These are phyloP conservation scores for Dothistroma septosporum DNA, from an alignment of 2,329 filamentous ascomycete genomes.

Conservation along the genomic window DNA sequence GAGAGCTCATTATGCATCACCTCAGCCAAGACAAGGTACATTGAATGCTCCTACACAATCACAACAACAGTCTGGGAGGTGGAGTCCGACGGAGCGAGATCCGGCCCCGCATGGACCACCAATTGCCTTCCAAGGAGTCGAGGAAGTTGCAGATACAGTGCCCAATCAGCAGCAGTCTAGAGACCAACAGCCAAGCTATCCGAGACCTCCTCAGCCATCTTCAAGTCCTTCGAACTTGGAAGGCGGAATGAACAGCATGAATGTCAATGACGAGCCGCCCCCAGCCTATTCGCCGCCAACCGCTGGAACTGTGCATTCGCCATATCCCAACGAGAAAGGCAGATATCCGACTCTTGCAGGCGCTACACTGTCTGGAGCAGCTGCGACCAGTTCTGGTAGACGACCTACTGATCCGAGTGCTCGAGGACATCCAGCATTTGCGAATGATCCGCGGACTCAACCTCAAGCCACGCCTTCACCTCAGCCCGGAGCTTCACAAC, in stretches of 20 bases:
- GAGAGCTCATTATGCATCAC: conserved; percentile 65
- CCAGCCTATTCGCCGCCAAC: conserved; percentile 73
- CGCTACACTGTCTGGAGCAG: conserved; percentile 19
- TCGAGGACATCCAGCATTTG: conserved; percentile 79
- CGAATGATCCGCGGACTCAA: conserved; percentile 62
- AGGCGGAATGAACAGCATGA: conserved; percentile 79
- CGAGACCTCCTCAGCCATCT: conserved; percentile 43
- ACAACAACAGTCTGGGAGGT: conserved; percentile 58
- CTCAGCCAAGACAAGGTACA: conserved; percentile 44
- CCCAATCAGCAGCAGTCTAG: conserved; percentile 16
- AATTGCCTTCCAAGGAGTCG: conserved; percentile 82
- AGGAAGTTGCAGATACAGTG: conserved; percentile 53
- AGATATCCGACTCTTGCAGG: conserved; percentile 47
- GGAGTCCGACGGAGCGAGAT: conserved; percentile 91
- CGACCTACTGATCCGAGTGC: conserved; percentile 38
- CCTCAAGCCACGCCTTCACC: conserved; percentile 35
- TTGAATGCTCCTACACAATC: conserved; percentile 31
- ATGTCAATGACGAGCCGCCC: conserved; percentile 76
- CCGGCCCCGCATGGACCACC: conserved; percentile 81
- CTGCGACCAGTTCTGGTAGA: conserved; percentile 24
- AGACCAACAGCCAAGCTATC: conserved; percentile 23
- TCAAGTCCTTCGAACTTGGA: conserved; percentile 53
- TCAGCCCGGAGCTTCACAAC: conserved; percentile 39
- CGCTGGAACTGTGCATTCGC: conserved; percentile 46
- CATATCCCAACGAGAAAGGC: conserved; percentile 73